Evolutionary conservation across 192 early-diverging fungal genomes (phyloP).

Genomic region (Phlyctochytrium bullatum): DNA sequence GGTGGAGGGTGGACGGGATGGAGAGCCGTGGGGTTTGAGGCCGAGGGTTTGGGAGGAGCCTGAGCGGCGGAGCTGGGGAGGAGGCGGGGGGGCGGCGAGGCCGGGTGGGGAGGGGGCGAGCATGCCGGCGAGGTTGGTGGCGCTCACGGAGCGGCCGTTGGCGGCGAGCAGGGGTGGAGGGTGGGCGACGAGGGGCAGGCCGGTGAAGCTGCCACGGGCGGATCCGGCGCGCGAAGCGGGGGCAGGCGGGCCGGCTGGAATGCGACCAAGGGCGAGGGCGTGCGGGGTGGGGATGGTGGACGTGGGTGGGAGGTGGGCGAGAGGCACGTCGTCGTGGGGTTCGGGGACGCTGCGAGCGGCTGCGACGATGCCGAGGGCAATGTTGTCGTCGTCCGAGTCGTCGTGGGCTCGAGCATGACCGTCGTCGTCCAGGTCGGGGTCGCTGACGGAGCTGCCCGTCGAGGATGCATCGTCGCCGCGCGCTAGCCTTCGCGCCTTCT

Average conservation of each 20-base stretch:
- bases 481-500: too few species aligned
- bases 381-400: neutral
- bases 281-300: neutral
- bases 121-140: neutral
- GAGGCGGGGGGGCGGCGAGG: neutral
- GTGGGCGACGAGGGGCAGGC: too few species aligned
- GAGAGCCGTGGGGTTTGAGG: neutral
- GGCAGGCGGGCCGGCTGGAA: neutral
- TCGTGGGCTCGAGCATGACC: neutral
- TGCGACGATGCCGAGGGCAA: too few species aligned
- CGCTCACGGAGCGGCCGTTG: neutral
- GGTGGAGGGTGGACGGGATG: neutral
- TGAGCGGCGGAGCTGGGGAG: neutral
- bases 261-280: neutral
- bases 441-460: neutral
- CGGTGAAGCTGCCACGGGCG: neutral
- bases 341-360: too few species aligned
- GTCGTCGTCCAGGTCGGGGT: neutral
- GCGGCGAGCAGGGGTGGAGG: too few species aligned
- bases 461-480: neutral
- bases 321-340: neutral
- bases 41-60: neutral
- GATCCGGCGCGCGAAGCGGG: neutral
- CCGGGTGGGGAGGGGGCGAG: neutral
- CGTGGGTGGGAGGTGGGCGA: neutral